Conservation (phyloP, 2,329 filamentous ascomycete genomes). For the Colletotrichum incanum region DNA sequence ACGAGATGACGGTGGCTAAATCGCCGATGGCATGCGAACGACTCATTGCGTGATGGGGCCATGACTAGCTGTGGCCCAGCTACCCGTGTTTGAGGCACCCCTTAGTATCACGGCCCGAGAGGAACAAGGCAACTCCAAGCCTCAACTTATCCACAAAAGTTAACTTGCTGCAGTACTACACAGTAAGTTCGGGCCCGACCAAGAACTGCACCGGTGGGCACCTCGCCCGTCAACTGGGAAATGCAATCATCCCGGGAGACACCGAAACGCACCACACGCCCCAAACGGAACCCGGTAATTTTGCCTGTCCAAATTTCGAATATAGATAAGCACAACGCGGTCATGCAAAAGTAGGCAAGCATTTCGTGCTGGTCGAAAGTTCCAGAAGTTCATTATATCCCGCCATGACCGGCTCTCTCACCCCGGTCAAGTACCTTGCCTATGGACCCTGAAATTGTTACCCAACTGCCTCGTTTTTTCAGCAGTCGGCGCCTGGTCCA, state of each 20-base stretch:
- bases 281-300: not conserved
- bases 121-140: slow-evolving; percentile 21
- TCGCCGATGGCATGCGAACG: not conserved
- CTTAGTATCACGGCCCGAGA: slow-evolving; percentile 11
- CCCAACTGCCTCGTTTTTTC: slow-evolving; percentile 2
- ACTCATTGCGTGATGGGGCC: slow-evolving; percentile 17
- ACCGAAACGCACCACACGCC: not conserved
- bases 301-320: not conserved
- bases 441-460: slow-evolving; percentile 32
- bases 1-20: slow-evolving; percentile 2
- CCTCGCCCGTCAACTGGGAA: not conserved
- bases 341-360: not conserved
- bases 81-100: not conserved
- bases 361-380: slow-evolving; percentile 19
- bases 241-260: not conserved
- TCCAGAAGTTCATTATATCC: slow-evolving; percentile 21
- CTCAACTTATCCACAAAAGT: not conserved
- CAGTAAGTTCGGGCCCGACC: not conserved
- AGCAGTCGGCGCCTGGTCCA: not conserved
- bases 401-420: slow-evolving; percentile 2
- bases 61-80: slow-evolving; percentile 9
- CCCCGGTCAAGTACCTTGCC: slow-evolving; percentile 13
- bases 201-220: not conserved
- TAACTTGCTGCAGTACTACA: not conserved
- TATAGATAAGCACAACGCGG: not conserved